These are phyloP conservation scores for Alternaria atra DNA, from an alignment of 2,329 filamentous ascomycete genomes.

Conservation along the genomic window DNA sequence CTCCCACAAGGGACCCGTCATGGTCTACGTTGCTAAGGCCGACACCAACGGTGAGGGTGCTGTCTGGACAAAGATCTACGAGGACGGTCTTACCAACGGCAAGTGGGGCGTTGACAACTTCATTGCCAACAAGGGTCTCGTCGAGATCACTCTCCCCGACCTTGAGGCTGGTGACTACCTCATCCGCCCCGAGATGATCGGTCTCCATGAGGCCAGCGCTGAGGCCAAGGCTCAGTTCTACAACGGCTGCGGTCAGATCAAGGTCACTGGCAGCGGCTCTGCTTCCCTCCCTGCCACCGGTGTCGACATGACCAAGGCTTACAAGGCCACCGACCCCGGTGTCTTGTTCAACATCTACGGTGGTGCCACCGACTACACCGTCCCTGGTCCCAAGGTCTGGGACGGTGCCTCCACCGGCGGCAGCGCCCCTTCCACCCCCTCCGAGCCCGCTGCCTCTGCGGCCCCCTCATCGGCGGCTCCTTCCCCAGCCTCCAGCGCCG, in stretches of 20 bases:
- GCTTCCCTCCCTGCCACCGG: slow-evolving; percentile 40
- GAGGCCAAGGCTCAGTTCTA: slow-evolving; percentile 55
- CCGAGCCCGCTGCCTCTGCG: slow-evolving; percentile 11
- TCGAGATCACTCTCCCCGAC: slow-evolving; percentile 51
- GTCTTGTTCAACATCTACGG: slow-evolving; percentile 54
- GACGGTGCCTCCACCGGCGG: slow-evolving; percentile 30
- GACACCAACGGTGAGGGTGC: slow-evolving; percentile 56
- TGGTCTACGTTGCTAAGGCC: slow-evolving; percentile 60
- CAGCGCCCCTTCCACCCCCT: slow-evolving; percentile 21
- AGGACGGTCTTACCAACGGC: slow-evolving; percentile 46
- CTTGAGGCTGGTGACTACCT: slow-evolving; percentile 53
- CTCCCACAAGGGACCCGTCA: slow-evolving; percentile 63
- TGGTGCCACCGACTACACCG: slow-evolving; percentile 44
- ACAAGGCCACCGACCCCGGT: slow-evolving; percentile 51
- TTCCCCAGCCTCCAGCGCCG: slow-evolving; percentile 12
- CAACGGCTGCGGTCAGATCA: slow-evolving; percentile 55
- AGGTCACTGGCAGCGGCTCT: slow-evolving; percentile 44
- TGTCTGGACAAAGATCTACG: slow-evolving; percentile 61
- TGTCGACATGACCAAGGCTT: slow-evolving; percentile 58
- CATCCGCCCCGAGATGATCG: slow-evolving; percentile 55
- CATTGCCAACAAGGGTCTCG: slow-evolving; percentile 51
- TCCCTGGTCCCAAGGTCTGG: slow-evolving; percentile 53
- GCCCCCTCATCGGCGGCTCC: slow-evolving; percentile 8
- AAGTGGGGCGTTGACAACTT: slow-evolving; percentile 54
- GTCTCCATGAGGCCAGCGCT: slow-evolving; percentile 51